Conservation (phyloP, 2,329 filamentous ascomycete species). For the Acrocalymma vagum region DNA sequence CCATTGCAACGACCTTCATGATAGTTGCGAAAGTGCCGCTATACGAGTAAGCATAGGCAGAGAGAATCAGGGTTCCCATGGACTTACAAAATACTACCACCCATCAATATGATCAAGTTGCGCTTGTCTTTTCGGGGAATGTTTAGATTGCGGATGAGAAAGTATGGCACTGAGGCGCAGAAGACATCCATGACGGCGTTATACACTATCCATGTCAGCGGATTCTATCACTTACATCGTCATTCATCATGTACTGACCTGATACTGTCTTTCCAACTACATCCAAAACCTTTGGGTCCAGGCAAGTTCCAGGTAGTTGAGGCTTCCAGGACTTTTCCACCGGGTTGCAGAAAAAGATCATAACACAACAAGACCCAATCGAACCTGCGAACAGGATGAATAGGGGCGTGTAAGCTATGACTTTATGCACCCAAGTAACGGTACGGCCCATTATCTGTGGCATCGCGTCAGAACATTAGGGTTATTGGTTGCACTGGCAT, state of each 20-base stretch:
- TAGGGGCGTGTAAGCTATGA: conserved; percentile 4
- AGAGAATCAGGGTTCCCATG: background rate
- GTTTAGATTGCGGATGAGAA: conserved; percentile 6
- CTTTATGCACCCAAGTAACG: background rate
- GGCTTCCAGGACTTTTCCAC: conserved; percentile 11
- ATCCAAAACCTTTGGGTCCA: conserved; percentile 5
- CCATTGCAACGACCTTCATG: conserved; percentile 15
- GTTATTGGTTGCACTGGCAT: too few species aligned
- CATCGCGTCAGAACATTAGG: too few species aligned
- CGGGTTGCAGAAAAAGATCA: conserved; percentile 13
- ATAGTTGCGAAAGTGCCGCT: conserved; percentile 12
- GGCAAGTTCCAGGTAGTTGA: conserved; percentile 4
- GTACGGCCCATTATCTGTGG: conserved; percentile 8
- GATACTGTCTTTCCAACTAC: background rate
- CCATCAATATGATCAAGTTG: conserved; percentile 10
- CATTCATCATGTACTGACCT: conserved; percentile 1
- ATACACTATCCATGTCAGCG: conserved; percentile 2
- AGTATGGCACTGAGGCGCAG: conserved; percentile 8
- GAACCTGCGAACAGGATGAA: background rate
- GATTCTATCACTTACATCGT: background rate
- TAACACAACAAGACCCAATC: conserved; percentile 1
- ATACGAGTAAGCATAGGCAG: background rate
- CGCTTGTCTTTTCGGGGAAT: conserved; percentile 8
- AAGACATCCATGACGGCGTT: conserved; percentile 11
- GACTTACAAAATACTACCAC: conserved; percentile 4